These are phyloP conservation scores for Cryptococcus wingfieldii DNA, from an alignment of 1,284 basidiomycete species.

Conservation along the genomic window DNA sequence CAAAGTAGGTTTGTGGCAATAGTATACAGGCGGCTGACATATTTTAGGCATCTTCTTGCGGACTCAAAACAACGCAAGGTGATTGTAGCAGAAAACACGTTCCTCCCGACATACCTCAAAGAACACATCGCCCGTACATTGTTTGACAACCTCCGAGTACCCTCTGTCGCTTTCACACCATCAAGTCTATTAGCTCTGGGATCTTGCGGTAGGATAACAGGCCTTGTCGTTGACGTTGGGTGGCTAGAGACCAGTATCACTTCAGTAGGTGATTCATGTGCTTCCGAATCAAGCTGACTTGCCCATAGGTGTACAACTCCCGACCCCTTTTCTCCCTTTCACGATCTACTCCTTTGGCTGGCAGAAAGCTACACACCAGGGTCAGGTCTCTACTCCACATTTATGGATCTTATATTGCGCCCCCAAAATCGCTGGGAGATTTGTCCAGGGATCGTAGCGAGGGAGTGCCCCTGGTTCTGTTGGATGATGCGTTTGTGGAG, in stretches of 20 bases:
- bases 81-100: constrained; percentile 82
- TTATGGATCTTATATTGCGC: constrained; percentile 74
- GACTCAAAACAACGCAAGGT: constrained; percentile 92
- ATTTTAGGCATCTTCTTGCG: constrained; percentile 72
- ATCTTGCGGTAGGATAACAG: constrained; percentile 80
- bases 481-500: constrained; percentile 32
- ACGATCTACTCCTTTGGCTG: constrained; percentile 75
- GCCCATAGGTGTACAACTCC: constrained; percentile 74
- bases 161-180: constrained; percentile 75
- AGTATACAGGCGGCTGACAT: background rate
- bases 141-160: constrained; percentile 83
- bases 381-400: constrained; percentile 71
- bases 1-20: constrained; percentile 61
- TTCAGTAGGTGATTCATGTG: constrained; percentile 58
- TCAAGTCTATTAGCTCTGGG: constrained; percentile 79
- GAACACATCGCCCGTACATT: constrained; percentile 78
- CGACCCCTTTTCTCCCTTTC: constrained; percentile 77
- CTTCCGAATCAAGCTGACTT: background rate
- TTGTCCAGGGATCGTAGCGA: constrained; percentile 4
- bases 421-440: constrained; percentile 61
- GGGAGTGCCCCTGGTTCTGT: constrained; percentile 18
- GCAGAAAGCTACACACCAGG: constrained; percentile 66
- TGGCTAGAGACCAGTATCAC: constrained; percentile 82
- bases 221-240: constrained; percentile 87
- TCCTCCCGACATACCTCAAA: constrained; percentile 80